phyloP scores from a whole-genome alignment of 306 rosid genomes.

The Corylus avellana region DNA sequence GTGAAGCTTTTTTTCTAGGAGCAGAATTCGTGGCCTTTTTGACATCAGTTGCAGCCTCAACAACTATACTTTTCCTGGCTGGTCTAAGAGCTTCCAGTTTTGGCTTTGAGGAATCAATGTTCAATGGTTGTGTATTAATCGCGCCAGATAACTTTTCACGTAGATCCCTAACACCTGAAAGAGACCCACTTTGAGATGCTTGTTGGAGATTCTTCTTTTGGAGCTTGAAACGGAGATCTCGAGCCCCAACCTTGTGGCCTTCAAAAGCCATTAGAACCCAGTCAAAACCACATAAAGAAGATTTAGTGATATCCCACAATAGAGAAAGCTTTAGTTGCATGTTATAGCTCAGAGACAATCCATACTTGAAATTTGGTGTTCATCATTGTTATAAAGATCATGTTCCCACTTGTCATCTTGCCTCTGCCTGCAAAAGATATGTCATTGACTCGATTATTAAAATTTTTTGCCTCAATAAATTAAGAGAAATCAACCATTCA shows the following conservation, averaged over 20 bases:
- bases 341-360: conserved; percentile 39
- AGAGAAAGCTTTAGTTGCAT: conserved; percentile 41
- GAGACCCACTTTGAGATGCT: conserved; percentile 60
- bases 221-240: conserved; percentile 96
- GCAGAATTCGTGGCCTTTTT: conserved; percentile 54
- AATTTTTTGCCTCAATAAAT: not conserved
- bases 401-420: conserved; percentile 99
- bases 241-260: conserved; percentile 68
- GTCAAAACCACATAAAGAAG: conserved; percentile 51
- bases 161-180: conserved; percentile 69
- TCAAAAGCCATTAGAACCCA: conserved; percentile 56
- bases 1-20: conserved; percentile 54
- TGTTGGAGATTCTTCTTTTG: conserved; percentile 77
- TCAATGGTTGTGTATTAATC: conserved; percentile 62
- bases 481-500: not conserved
- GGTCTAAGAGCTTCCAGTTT: conserved; percentile 52
- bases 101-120: conserved; percentile 62
- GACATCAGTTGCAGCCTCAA: conserved; percentile 44
- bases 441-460: conserved; percentile 9
- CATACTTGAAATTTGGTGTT: conserved; percentile 70
- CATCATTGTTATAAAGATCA: conserved; percentile 74
- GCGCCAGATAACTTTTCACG: conserved; percentile 90
- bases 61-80: conserved; percentile 46
- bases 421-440: conserved; percentile 68
- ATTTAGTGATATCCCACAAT: conserved; percentile 40